These are phyloP conservation scores for Setaria viridis DNA, from an alignment of 202 grass and related monocot genomes.

Conservation along the genomic window DNA sequence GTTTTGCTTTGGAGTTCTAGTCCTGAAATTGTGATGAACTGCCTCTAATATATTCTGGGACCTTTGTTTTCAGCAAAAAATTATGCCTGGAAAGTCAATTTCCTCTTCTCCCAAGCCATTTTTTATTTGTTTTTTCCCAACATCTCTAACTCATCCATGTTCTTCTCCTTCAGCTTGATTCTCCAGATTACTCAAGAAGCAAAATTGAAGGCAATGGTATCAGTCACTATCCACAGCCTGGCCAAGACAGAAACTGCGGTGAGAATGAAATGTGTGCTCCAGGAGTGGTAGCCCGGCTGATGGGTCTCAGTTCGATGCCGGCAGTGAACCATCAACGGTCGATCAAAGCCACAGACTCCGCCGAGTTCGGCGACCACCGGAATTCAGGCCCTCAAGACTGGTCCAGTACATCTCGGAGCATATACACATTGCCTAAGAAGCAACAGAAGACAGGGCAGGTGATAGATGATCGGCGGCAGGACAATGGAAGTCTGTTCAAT, in stretches of 20 bases:
- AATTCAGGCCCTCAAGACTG: slow-evolving; percentile 18
- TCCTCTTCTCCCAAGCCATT: neutral
- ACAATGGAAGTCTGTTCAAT: slow-evolving; percentile 5
- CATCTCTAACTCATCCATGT: neutral
- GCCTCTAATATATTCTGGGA: neutral
- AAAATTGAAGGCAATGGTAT: slow-evolving; percentile 33
- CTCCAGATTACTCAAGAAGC: slow-evolving; percentile 39
- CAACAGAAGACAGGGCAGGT: slow-evolving; percentile 44
- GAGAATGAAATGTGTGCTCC: slow-evolving; percentile 47
- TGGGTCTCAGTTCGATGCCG: slow-evolving; percentile 81
- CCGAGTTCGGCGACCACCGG: neutral
- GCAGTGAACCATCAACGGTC: slow-evolving; percentile 29
- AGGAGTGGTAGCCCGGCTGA: slow-evolving; percentile 63
- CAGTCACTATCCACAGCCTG: slow-evolving; percentile 15
- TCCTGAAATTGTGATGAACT: slow-evolving; percentile 5
- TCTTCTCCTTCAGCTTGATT: slow-evolving; percentile 50
- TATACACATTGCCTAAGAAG: slow-evolving; percentile 46
- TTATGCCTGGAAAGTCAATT: neutral
- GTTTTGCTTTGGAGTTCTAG: neutral
- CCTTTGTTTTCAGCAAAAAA: neutral
- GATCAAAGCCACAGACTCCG: neutral
- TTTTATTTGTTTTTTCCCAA: neutral
- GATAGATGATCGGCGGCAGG: neutral
- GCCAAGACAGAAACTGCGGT: slow-evolving; percentile 8
- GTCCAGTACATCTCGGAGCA: slow-evolving; percentile 21